These are phyloP conservation scores for Harringtonia aguacate DNA, from an alignment of 2,329 filamentous ascomycete species.

Conservation along the genomic window DNA sequence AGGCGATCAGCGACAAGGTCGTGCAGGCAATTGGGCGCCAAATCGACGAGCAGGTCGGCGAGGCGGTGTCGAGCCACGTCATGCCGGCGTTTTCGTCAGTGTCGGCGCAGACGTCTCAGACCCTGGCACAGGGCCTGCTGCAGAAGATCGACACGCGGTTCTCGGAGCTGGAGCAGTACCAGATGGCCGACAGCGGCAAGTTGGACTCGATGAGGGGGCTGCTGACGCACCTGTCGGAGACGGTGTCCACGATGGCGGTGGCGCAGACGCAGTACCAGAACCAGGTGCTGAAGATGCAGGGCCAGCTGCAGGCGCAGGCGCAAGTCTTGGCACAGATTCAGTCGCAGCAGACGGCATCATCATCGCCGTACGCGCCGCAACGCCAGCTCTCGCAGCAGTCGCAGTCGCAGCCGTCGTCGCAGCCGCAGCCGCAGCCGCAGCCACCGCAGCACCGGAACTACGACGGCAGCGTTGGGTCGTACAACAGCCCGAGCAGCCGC, in stretches of 20 bases:
- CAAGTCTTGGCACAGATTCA: slow-evolving; percentile 14
- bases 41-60: slow-evolving; percentile 59
- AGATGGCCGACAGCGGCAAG: slow-evolving; percentile 47
- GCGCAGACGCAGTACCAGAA: slow-evolving; percentile 60
- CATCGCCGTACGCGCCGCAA: slow-evolving; percentile 12
- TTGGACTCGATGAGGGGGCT: slow-evolving; percentile 62
- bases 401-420: slow-evolving; percentile 7
- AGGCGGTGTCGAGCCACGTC: slow-evolving; percentile 51
- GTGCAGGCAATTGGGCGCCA: slow-evolving; percentile 53
- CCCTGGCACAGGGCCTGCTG: slow-evolving; percentile 58
- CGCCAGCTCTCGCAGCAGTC: slow-evolving; percentile 10
- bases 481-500: slow-evolving; percentile 6
- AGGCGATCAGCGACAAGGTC: slow-evolving; percentile 62
- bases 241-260: slow-evolving; percentile 57
- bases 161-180: slow-evolving; percentile 37
- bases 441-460: slow-evolving; percentile 3
- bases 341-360: slow-evolving; percentile 9
- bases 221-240: slow-evolving; percentile 56
- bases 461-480: slow-evolving; percentile 2
- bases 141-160: slow-evolving; percentile 43
- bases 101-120: slow-evolving; percentile 55
- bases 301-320: slow-evolving; percentile 16
- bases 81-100: slow-evolving; percentile 55
- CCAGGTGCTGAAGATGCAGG: slow-evolving; percentile 44
- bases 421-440: slow-evolving; percentile 7